Conservation (phyloP, 768 basidiomycete genomes). For the Hericium erinaceus region DNA sequence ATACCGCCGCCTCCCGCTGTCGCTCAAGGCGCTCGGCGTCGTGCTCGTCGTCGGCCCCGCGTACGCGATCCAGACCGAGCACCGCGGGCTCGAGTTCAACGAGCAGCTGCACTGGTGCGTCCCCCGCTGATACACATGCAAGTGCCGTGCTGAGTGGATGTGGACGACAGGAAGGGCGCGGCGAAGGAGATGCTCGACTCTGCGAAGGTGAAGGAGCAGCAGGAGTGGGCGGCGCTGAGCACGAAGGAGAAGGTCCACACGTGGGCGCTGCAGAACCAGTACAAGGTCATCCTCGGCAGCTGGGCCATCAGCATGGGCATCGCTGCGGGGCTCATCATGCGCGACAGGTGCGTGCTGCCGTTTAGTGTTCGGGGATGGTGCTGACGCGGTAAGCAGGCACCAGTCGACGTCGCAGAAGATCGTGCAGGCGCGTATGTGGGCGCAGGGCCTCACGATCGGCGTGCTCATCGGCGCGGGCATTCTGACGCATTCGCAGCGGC, state of each 20-base stretch:
- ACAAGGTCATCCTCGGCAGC: constrained; percentile 27
- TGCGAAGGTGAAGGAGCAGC: constrained; percentile 17
- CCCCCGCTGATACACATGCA: not conserved
- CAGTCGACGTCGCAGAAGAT: constrained; percentile 32
- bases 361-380: not conserved
- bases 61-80: constrained; percentile 34
- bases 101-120: constrained; percentile 25
- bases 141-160: not conserved
- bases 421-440: constrained; percentile 86
- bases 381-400: constrained; percentile 12
- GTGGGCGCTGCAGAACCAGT: constrained; percentile 27
- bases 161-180: not conserved
- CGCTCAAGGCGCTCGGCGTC: constrained; percentile 31
- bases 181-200: constrained; percentile 6
- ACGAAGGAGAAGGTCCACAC: constrained; percentile 20
- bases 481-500: constrained; percentile 31
- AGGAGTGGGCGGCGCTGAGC: constrained; percentile 18
- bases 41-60: constrained; percentile 27
- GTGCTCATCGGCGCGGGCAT: constrained; percentile 62
- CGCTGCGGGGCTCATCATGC: constrained; percentile 23
- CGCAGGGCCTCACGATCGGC: constrained; percentile 73
- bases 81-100: constrained; percentile 26
- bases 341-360: constrained; percentile 17
- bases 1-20: constrained; percentile 28
- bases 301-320: constrained; percentile 29